phyloP scores from a whole-genome alignment of 2,329 filamentous ascomycete genomes.

The Xylaria sp. region DNA sequence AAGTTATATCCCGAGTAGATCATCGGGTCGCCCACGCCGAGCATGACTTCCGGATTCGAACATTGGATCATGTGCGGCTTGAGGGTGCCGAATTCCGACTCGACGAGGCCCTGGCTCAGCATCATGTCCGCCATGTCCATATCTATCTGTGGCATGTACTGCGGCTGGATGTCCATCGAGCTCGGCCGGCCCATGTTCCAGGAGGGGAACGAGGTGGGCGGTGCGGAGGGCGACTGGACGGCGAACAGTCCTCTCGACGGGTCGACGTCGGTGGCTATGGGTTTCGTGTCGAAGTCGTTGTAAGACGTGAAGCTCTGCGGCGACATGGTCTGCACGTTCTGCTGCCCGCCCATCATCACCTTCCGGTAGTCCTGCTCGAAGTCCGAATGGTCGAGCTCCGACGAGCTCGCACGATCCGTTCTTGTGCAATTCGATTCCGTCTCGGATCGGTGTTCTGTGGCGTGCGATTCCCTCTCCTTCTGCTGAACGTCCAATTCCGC shows the following conservation, averaged over 20 bases:
- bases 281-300: conserved; percentile 44
- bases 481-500: conserved; percentile 56
- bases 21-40: conserved; percentile 61
- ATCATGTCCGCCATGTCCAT: conserved; percentile 48
- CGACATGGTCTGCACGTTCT: conserved; percentile 52
- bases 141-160: conserved; percentile 47
- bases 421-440: conserved; percentile 41
- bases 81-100: conserved; percentile 56
- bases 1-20: conserved; percentile 57
- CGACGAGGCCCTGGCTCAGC: conserved; percentile 54
- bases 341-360: conserved; percentile 46
- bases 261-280: conserved; percentile 34
- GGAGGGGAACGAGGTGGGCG: conserved; percentile 36
- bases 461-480: conserved; percentile 38
- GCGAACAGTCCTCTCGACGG: conserved; percentile 32
- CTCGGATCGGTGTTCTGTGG: conserved; percentile 38
- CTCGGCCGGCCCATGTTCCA: conserved; percentile 41
- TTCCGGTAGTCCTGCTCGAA: conserved; percentile 58
- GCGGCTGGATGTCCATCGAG: conserved; percentile 43
- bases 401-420: conserved; percentile 56
- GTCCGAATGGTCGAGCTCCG: conserved; percentile 59
- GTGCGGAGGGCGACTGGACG: conserved; percentile 35
- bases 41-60: conserved; percentile 57
- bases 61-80: conserved; percentile 59
- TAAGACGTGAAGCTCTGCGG: conserved; percentile 55